Base-by-base conservation (phyloP, 345 rosid genomes). In the Eucalyptus grandis region DNA sequence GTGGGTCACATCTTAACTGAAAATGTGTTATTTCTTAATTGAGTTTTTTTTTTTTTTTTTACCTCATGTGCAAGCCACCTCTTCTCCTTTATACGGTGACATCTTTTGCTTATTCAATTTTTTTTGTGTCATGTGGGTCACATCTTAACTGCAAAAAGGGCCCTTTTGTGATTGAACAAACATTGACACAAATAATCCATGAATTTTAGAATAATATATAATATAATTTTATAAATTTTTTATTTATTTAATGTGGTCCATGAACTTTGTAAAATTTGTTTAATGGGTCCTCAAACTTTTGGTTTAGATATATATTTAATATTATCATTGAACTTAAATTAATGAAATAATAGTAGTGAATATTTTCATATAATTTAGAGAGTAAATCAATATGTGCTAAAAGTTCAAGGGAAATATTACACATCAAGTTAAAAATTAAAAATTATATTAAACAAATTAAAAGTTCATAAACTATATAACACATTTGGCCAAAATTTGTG, bases 231-330 rank as follows among this genome's bases (percentile, higher is more conserved):
- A 22, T 24, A 6, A 22, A 24, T 4, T 56, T 4, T 56, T 21
- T 22, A 10, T 56, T 56, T 24, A 56, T 56, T 10, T 56, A 56
- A 56, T 24, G 6, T 2, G 30, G 1, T 56, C 13, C 62, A 0
- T 24, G 0, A 56, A 56, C 62, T 24, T 24, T 56, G 0, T 0
- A 53, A 53, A 24, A 56, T 24, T 9, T 56, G 0, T 56, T 56
- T 24, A 2, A 24, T 56, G 2, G 62, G 2, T 9, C 62, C 13
- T 24, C 0, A 56, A 56, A 56, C 2, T 56, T 56, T 56, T 56
- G 13, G 6, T 24, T 10, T 56, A 10, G 11, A 60, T 60, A 58
- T 58, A 26, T 53, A 19, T 17, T 17, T 53, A 27, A 27, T 9
- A 24, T 21, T 24, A 24, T 9, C 62, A 56, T 24, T 56, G 1